Evolutionary conservation across 78 protist species (phyloP).

Genomic region (Isochrysis galbana): DNA sequence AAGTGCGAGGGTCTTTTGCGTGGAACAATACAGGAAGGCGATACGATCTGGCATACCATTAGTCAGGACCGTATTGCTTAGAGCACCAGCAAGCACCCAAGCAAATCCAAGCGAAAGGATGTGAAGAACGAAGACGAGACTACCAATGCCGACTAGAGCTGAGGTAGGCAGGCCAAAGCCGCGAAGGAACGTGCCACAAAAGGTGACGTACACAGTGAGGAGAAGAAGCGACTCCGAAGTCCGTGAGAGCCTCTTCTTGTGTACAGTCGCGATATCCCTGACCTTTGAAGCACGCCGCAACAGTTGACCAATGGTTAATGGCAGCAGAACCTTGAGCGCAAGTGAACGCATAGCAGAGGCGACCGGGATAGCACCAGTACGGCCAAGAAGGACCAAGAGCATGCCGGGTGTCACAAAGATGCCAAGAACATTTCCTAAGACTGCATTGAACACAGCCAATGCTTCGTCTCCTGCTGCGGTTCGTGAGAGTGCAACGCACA

Average conservation of each 20-base stretch:
- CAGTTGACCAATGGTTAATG: background rate
- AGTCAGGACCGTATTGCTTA: background rate
- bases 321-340: background rate
- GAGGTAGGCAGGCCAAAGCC: background rate
- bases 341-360: background rate
- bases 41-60: no score
- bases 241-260: background rate
- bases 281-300: background rate
- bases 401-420: background rate
- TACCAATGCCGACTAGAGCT: background rate
- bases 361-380: background rate
- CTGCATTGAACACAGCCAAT: background rate
- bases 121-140: background rate
- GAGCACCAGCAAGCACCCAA: background rate
- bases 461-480: background rate
- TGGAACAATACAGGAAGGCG: background rate
- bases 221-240: background rate
- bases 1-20: conserved; percentile 11
- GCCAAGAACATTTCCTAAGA: background rate
- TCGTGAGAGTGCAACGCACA: background rate
- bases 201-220: background rate
- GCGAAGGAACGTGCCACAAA: background rate
- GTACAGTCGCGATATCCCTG: background rate
- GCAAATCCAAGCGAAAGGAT: background rate
- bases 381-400: background rate